Evolutionary conservation across 148 eudicot species (phyloP), one percentile per base, ranked within the genome.

Genomic region (Oxyria digyna): DNA sequence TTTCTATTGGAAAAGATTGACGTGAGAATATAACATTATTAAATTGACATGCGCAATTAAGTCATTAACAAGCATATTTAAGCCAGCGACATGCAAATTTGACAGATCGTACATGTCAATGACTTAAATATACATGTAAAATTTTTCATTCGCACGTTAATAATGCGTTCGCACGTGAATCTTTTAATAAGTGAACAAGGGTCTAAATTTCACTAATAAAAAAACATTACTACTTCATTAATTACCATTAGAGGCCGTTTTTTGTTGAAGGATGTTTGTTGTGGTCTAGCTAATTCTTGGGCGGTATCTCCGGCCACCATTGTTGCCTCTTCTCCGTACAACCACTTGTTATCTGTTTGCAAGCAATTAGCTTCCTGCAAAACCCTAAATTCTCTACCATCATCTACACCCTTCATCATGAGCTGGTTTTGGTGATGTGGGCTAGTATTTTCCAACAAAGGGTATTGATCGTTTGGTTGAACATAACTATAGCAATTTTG

Each of bases 161-260:
- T n/a, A n/a, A n/a, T n/a, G n/a, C n/a, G n/a, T n/a, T n/a, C n/a
- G n/a, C n/a, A n/a, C n/a, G n/a, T n/a, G n/a, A n/a, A n/a, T n/a
- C n/a, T n/a, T n/a, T n/a, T n/a, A 43, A 43, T 43, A 10, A 1
- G 6, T 17, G 15, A 43, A 43, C 48, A 43, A 43, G 15, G 48
- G 48, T 43, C 48, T 43, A 43, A 18, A 43, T 43, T 43, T 17
- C 15, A 43, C 48, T 43, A 14, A 0, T 43, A 21, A 9, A 62
- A 7, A 8, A 31, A 8, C 6, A 21, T 37, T 14, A n/a, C 6
- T 38, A 20, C 5, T 13, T 43, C 17, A 14, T 43, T 14, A 43
- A 14, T 48, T 87, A 88, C 95, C 91, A 45, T 66, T 70, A 63
- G 72, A 68, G 91, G 85, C 67, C 91, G 91, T 78, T 55, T 55